Evolutionary conservation across 2,329 filamentous ascomycete genomes (phyloP).

Genomic region (Trichoderma atrobrunneum): DNA sequence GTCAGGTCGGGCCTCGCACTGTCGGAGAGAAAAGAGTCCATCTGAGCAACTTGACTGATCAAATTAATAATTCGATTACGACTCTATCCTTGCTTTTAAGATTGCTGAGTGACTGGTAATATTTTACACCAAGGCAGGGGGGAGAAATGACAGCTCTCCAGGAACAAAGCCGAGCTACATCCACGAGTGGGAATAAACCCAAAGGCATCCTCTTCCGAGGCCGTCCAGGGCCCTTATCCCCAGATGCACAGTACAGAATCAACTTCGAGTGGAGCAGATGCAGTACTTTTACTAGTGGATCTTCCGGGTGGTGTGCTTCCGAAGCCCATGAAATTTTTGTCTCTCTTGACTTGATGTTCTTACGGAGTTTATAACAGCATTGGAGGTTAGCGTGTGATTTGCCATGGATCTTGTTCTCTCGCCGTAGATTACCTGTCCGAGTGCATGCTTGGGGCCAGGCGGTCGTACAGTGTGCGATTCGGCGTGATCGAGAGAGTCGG

Average conservation of each 20-base stretch:
- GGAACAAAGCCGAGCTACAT: slow-evolving; percentile 11
- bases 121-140: background rate
- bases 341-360: background rate
- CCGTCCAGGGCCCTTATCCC: background rate
- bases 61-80: background rate
- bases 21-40: background rate
- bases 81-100: background rate
- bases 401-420: background rate
- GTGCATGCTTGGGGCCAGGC: background rate
- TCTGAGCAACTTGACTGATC: background rate
- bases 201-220: background rate
- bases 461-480: background rate
- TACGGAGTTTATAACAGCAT: background rate
- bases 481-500: background rate
- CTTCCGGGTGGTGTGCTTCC: slow-evolving; percentile 14
- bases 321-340: slow-evolving; percentile 15
- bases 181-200: slow-evolving; percentile 2
- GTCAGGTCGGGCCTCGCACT: background rate
- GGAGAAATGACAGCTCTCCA: slow-evolving; percentile 7
- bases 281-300: slow-evolving; percentile 1
- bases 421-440: background rate
- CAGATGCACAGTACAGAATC: background rate
- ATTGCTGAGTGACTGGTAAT: slow-evolving; percentile 13
- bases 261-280: background rate
- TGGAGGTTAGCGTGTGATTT: background rate